Base-by-base conservation (phyloP, 2,329 filamentous ascomycete species). In the Colletotrichum coccodes region DNA sequence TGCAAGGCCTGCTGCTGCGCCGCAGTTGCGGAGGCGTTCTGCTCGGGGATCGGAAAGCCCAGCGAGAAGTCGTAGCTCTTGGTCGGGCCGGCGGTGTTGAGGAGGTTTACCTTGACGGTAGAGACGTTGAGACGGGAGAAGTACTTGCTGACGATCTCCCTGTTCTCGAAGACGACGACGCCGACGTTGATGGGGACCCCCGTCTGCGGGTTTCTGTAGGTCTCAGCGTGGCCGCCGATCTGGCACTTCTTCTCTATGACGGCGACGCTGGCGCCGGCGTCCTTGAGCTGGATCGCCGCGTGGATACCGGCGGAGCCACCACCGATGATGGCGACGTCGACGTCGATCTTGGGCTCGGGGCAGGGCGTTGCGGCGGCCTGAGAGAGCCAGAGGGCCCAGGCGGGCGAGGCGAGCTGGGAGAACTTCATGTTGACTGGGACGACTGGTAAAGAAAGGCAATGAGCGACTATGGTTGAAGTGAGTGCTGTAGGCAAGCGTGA, bases 211-310 rank as follows among this genome's bases (percentile, higher is more conserved):
- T 72, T 64, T n/a, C 66, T 73, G 67, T 83, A 83, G 2, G 83
- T 85, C n/a, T 83, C 73, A 0, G 78, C 79, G 64, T 84, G 80
- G 6, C 83, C 82, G 8, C 83, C 83, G 2, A 84, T 73, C 2
- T 71, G 59, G 21, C 61, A 58, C 52, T 81, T 71, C 54, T 76
- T 75, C 68, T 86, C 84, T 34, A 85, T 70, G 1, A 85, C 71
- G 2, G 79, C 74, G 23, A 84, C 75, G 4, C 67, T 79, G 32
- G 80, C 76, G 46, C 77, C 77, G 42, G 74, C 59, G 40, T 84
- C 77, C 12, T 77, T 75, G 11, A 86, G 75, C 7, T 72, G 64
- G 46, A 83, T 77, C 5, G 82, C 81, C 11, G 80, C 75, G 68
- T 83, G 79, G 0, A 78, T 81, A 6, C 83, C 83, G 26, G 75